phyloP scores from a whole-genome alignment of 1,139 yeast genomes.

The Sugiyamaella novakii region DNA sequence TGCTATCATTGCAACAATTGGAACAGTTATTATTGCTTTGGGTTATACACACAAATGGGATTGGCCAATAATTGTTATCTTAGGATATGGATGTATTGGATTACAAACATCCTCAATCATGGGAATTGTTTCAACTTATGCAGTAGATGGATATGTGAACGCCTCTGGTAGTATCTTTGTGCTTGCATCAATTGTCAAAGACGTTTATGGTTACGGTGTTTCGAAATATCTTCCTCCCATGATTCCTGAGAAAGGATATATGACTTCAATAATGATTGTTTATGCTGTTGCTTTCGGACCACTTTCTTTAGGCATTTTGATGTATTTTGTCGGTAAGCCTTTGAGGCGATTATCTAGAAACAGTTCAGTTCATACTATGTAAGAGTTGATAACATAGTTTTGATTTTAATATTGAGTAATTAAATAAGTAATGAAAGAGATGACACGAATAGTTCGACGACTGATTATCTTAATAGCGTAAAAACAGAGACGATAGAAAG shows the following conservation, averaged over 20 bases:
- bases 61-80: slow-evolving; percentile 49
- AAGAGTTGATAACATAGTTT: too few species aligned
- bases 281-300: slow-evolving; percentile 18
- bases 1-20: slow-evolving; percentile 24
- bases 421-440: too few species aligned
- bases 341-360: slow-evolving; percentile 17
- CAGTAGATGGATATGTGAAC: slow-evolving; percentile 48
- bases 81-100: slow-evolving; percentile 50
- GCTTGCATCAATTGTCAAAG: slow-evolving; percentile 49
- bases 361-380: slow-evolving; percentile 20
- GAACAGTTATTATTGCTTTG: slow-evolving; percentile 39
- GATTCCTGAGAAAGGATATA: slow-evolving; percentile 20
- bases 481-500: too few species aligned
- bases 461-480: too few species aligned
- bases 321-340: slow-evolving; percentile 19
- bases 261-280: slow-evolving; percentile 14
- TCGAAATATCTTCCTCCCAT: slow-evolving; percentile 30
- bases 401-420: too few species aligned
- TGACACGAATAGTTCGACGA: too few species aligned
- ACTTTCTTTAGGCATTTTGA: slow-evolving; percentile 12
- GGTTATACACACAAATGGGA: slow-evolving; percentile 25
- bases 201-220: slow-evolving; percentile 39
- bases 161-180: slow-evolving; percentile 52
- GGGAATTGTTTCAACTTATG: slow-evolving; percentile 48
- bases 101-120: slow-evolving; percentile 50